Evolutionary conservation across 495 filamentous ascomycete species (phyloP), one percentile per base, ranked within the genome.

Genomic region (Stereocaulon alpinum): DNA sequence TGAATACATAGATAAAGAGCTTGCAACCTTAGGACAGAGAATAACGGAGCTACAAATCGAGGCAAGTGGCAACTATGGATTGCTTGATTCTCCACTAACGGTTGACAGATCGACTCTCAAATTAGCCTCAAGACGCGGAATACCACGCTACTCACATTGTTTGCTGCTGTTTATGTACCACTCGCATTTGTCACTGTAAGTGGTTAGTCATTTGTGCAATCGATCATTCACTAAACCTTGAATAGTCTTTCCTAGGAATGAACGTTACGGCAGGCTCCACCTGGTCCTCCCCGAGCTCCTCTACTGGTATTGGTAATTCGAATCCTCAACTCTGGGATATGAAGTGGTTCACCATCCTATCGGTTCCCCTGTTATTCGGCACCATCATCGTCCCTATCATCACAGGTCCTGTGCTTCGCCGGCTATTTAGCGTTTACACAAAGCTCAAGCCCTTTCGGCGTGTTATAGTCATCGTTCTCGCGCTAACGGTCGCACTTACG

Each of bases 211-310:
- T 10, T 42, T 14, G 6, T 12, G 4, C 3, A 2, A 44, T 27
- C 9, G 10, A 37, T 29, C 4, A n/a, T 15, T 22, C 14, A 37
- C 34, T 30, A 14, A 24, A 22, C 4, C 41, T 47, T 4, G 5
- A 12, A 32, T 20, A 63, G 61, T 63, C 61, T 4, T 63, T 63
- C 34, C n/a, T 63, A 20, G 61, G 61, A 17, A 63, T 63, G 61
- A 63, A 63, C 30, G 34, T 63, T 7, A 40, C 24, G 18, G 37
- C 54, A 24, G 22, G 27, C 27, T 53, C 61, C 15, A 40, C n/a
- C 4, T 2, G 22, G 1, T 11, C 24, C 20, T 59, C 40, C 45
- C 29, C 55, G 4, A 37, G 52, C n/a, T 15, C 29, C 45, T 48
- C 17, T 40, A 22, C 11, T 22, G 34, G 54, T 29, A 40, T 44